Evolutionary conservation across 768 basidiomycete genomes (phyloP), one percentile per base, ranked within the genome.

Genomic region (Brasilioporus rufonigricans): DNA sequence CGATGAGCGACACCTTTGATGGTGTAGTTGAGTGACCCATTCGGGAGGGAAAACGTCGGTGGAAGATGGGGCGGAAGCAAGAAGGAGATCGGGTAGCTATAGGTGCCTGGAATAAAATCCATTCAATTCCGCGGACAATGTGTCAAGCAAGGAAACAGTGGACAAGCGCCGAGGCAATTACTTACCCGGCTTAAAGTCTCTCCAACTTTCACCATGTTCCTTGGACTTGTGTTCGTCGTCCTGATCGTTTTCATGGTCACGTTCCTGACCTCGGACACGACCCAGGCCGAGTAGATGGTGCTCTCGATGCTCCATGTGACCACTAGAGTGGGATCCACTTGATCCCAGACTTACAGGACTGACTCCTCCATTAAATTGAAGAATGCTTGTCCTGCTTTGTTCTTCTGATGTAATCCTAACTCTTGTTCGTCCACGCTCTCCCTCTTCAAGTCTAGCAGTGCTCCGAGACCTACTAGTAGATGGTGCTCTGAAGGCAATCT

Each of bases 51-150:
- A 57, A 98, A 76, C 0, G 86, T 85, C 1, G 97, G 92, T 5
- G 96, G 95, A 13, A 89, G 79, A 57, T 82, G 76, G 5, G 85
- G 75, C 0, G 95, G 93, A 51, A 99, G 85, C 11, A 87, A 74
- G 68, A 98, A 94, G 6, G 92, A 93, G 61, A 99, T 90, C 1
- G 97, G 96, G 70, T 93, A 98, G 16, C 91, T 93, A 68, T 98
- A 98, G 6, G 86, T 89, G 32, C 95, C 95, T 91, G 59, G 10
- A 39, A 33, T 23, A n/a, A 52, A 33, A 50, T 23, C 10, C 36
- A 32, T 8, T 35, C 9, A 54, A 50, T 57, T 53, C 21, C 59
- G 36, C 9, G 36, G 11, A 10, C 3, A 5, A 43, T 50, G 21
- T 6, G 49, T 16, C 50, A 24, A 51, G n/a, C 14, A 9, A n/a